A percentile compares a stretch with the other conserved stretches of the same genome.
phyloP scores from a whole-genome alignment of 768 basidiomycete species.

The Lentinula raphanica region DNA sequence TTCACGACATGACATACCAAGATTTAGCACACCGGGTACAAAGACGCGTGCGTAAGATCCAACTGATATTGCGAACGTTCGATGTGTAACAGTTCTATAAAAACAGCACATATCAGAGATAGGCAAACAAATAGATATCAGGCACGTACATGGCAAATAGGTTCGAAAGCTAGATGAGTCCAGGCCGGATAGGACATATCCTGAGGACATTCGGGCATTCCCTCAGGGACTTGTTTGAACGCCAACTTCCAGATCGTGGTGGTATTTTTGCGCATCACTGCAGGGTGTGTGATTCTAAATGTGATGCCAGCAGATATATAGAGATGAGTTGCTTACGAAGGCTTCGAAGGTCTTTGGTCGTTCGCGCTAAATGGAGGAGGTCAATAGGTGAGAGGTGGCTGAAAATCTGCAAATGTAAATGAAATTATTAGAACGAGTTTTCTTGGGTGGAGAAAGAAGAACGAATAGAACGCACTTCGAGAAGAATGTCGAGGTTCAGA shows the following conservation, averaged over 20 bases:
- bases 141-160: constrained; percentile 20
- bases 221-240: constrained; percentile 10
- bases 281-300: neutral
- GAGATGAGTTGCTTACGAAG: neutral
- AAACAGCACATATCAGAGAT: neutral
- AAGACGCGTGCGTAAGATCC: neutral
- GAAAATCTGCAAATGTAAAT: constrained; percentile 27
- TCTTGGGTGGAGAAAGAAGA: neutral
- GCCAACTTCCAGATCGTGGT: constrained; percentile 16
- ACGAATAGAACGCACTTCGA: neutral
- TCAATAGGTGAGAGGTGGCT: constrained; percentile 22
- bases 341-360: constrained; percentile 21
- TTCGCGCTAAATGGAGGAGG: constrained; percentile 27
- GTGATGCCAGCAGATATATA: too few relatives aligned
- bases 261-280: constrained; percentile 8
- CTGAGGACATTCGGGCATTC: constrained; percentile 20
- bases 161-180: constrained; percentile 21
- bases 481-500: neutral
- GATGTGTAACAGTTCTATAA: neutral
- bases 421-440: too few relatives aligned
- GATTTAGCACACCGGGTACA: neutral
- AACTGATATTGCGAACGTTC: constrained; percentile 1
- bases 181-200: constrained; percentile 20
- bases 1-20: neutral
- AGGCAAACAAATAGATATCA: neutral